Base-by-base conservation (phyloP, 495 filamentous ascomycete species). In the Talaromyces borbonicus region DNA sequence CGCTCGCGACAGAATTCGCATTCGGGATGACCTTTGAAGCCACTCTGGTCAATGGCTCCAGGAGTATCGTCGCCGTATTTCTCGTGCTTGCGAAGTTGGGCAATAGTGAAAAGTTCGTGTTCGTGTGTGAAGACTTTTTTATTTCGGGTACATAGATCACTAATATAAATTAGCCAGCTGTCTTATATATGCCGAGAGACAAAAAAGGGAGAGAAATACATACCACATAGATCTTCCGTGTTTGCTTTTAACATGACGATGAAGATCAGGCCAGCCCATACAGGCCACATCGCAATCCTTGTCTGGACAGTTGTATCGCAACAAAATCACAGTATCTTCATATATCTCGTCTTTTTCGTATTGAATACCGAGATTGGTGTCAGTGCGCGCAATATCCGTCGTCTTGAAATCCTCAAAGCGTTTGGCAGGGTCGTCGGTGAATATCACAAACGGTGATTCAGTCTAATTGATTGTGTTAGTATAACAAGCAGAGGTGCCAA, bases 101-200 rank as follows among this genome's bases (percentile, higher is more conserved):
- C 74, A n/a, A 71, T 65, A 4, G 85, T 84, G 56, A 95, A 96
- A n/a, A 99, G 72, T 18, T 86, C 86, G 56, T 99, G 92, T 63
- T 99, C 92, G 60, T 97, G 93, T 0, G 92, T 95, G 52, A 99
- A 99, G 29, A 95, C 89, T 51, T 95, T 95, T 68, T 99, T 97
- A 64, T 95, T 85, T 29, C 86, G 67, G 1, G 88, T 90, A 61
- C 92, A 99, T 12, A 97, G 74, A 62, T 95, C 88, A 64, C 77
- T 80, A 44, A 20, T 20, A 5, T 5, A 38, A 38, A 12, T 38
- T 12, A 38, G 35, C 35, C 18, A 38, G n/a, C 4, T 15, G 5
- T 31, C 11, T 16, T 5, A 36, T 8, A 29, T 12, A 3, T 22
- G n/a, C n/a, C n/a, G n/a, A n/a, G n/a, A n/a, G n/a, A n/a, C 19